These are phyloP conservation scores for Fusarium torulosum DNA, from an alignment of 2,329 filamentous ascomycete genomes.

Conservation along the genomic window DNA sequence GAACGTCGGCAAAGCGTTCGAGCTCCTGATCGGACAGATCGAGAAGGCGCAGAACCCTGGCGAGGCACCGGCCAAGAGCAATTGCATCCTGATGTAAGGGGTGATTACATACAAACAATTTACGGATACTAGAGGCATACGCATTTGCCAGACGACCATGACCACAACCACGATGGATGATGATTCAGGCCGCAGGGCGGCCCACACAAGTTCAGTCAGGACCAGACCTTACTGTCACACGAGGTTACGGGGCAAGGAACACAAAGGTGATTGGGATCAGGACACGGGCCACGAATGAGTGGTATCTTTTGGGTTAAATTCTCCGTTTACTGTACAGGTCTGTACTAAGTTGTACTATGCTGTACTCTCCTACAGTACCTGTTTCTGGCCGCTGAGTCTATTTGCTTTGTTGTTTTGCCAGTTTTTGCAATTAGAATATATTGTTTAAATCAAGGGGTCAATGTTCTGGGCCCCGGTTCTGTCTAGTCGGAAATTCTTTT, in stretches of 20 bases:
- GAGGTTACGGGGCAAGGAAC: slow-evolving; percentile 25
- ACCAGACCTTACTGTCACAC: slow-evolving; percentile 26
- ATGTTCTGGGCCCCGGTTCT: slow-evolving; percentile 8
- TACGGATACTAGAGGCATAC: slow-evolving; percentile 2
- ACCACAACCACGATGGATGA: slow-evolving; percentile 26
- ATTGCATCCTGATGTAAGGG: slow-evolving; percentile 86
- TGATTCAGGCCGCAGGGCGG: slow-evolving; percentile 35
- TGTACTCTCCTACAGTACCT: neutral
- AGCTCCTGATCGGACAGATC: slow-evolving; percentile 93
- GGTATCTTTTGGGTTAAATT: slow-evolving; percentile 36
- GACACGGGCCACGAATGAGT: slow-evolving; percentile 29
- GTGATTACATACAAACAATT: slow-evolving; percentile 1
- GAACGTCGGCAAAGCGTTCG: slow-evolving; percentile 93
- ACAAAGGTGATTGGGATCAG: slow-evolving; percentile 32
- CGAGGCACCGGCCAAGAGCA: slow-evolving; percentile 82
- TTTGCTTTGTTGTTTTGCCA: slow-evolving; percentile 31
- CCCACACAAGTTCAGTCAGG: slow-evolving; percentile 28
- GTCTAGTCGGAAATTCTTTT: slow-evolving; percentile 20
- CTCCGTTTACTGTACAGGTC: slow-evolving; percentile 23
- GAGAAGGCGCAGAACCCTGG: slow-evolving; percentile 93
- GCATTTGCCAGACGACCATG: slow-evolving; percentile 7
- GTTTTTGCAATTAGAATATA: slow-evolving; percentile 38
- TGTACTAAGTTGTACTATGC: slow-evolving; percentile 21
- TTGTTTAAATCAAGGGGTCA: slow-evolving; percentile 39
- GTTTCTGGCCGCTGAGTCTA: neutral